A percentile compares a stretch with the other conserved stretches of the same genome.
phyloP scores from a whole-genome alignment of 345 rosid species.

The Acer saccharum region DNA sequence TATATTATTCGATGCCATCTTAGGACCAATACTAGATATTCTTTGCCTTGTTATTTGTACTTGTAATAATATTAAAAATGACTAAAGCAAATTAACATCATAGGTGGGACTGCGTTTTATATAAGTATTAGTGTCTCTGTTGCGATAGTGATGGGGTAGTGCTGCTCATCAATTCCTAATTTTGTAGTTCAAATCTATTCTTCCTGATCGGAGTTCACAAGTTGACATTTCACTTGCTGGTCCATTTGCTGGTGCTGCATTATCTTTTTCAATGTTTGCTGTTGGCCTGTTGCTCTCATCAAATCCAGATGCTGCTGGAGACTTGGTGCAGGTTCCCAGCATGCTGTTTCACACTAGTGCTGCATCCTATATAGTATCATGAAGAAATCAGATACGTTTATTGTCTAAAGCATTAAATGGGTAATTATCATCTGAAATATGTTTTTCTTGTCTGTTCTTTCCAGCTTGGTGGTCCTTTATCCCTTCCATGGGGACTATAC shows the following conservation, averaged over 20 bases:
- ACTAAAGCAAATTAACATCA: neutral
- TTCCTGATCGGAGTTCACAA: constrained; percentile 87
- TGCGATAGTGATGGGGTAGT: neutral
- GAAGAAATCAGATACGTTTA: neutral
- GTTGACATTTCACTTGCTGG: constrained; percentile 92
- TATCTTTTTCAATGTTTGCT: constrained; percentile 83
- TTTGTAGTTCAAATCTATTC: constrained; percentile 87
- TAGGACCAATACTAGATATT: neutral
- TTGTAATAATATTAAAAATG: neutral
- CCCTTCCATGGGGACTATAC: constrained; percentile 95
- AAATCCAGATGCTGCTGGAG: constrained; percentile 69
- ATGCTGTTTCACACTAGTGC: constrained; percentile 53
- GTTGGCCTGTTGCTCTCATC: constrained; percentile 90
- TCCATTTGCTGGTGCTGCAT: constrained; percentile 89
- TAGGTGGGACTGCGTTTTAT: neutral
- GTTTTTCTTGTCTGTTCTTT: neutral
- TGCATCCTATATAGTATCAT: neutral
- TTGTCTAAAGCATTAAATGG: neutral
- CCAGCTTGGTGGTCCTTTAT: constrained; percentile 90
- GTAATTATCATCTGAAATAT: neutral
- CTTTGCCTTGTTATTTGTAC: neutral
- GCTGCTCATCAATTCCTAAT: constrained; percentile 13
- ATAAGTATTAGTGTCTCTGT: neutral
- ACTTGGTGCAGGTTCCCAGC: constrained; percentile 92
- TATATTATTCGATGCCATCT: neutral